Evolutionary conservation across 2,329 filamentous ascomycete genomes (phyloP).

Genomic region (Fusarium sp.): DNA sequence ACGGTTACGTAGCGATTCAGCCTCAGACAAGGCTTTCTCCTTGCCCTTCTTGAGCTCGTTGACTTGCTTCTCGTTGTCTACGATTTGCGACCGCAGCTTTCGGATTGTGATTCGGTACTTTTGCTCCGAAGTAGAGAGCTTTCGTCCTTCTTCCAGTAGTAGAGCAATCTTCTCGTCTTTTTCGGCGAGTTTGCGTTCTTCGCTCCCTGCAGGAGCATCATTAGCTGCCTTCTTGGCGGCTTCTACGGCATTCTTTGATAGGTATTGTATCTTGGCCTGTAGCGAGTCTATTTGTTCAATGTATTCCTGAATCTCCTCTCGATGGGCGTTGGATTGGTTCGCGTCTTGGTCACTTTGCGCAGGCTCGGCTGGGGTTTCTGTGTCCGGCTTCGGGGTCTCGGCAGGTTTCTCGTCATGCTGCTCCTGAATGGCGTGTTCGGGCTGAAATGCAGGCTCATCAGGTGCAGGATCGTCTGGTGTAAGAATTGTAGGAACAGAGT

Average conservation of each 20-base stretch:
- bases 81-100: constrained; percentile 76
- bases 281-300: constrained; percentile 92
- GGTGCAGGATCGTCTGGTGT: constrained; percentile 3
- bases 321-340: constrained; percentile 48
- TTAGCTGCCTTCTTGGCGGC: constrained; percentile 76
- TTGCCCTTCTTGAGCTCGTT: constrained; percentile 69
- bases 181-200: constrained; percentile 84
- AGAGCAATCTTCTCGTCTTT: constrained; percentile 92
- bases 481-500: constrained; percentile 7
- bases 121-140: constrained; percentile 86
- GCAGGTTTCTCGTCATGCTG: background rate
- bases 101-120: constrained; percentile 87
- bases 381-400: constrained; percentile 1
- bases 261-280: constrained; percentile 89
- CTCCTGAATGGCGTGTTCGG: background rate
- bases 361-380: background rate
- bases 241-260: constrained; percentile 83
- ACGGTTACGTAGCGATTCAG: constrained; percentile 60
- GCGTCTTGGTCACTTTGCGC: constrained; percentile 32
- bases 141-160: constrained; percentile 92
- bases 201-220: constrained; percentile 71
- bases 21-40: constrained; percentile 68
- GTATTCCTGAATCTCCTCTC: constrained; percentile 85
- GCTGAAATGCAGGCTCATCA: constrained; percentile 5
- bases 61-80: constrained; percentile 74